These are phyloP conservation scores for Stropharia rugosoannulata DNA, from an alignment of 768 basidiomycete genomes.

Conservation along the genomic window DNA sequence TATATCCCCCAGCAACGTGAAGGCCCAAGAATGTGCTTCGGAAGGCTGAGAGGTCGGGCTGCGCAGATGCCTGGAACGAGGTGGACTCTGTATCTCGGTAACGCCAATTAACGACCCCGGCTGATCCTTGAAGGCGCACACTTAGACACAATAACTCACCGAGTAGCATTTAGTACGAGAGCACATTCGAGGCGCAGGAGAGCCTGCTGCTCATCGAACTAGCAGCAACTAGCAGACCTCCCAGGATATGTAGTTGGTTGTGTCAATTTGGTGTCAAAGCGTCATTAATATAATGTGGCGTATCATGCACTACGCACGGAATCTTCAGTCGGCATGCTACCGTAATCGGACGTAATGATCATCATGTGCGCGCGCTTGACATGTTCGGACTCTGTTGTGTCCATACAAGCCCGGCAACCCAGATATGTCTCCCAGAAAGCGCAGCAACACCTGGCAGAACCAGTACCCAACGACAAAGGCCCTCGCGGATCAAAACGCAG, in stretches of 20 bases:
- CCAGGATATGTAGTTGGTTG: neutral
- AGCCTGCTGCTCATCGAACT: neutral
- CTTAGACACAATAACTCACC: neutral
- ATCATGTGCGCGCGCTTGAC: no score
- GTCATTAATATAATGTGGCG: no score
- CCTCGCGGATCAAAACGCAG: no score
- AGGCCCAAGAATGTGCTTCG: conserved; percentile 42
- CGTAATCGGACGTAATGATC: no score
- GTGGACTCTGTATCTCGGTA: neutral
- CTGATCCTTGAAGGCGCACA: neutral
- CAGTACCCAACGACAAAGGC: no score
- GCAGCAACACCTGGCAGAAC: no score
- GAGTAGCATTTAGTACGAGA: neutral
- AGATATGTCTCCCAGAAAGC: no score
- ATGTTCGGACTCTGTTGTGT: no score
- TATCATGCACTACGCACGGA: no score
- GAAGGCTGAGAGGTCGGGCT: conserved; percentile 17
- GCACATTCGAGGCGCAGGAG: no score
- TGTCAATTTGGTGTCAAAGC: neutral
- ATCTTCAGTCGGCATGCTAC: no score
- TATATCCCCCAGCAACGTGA: conserved; percentile 51
- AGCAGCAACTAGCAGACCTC: neutral
- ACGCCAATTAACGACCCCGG: neutral
- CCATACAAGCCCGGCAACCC: no score
- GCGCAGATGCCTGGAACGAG: neutral